These are phyloP conservation scores for Hyphodiscus sp. DNA, from an alignment of 2,329 filamentous ascomycete species.

Conservation along the genomic window DNA sequence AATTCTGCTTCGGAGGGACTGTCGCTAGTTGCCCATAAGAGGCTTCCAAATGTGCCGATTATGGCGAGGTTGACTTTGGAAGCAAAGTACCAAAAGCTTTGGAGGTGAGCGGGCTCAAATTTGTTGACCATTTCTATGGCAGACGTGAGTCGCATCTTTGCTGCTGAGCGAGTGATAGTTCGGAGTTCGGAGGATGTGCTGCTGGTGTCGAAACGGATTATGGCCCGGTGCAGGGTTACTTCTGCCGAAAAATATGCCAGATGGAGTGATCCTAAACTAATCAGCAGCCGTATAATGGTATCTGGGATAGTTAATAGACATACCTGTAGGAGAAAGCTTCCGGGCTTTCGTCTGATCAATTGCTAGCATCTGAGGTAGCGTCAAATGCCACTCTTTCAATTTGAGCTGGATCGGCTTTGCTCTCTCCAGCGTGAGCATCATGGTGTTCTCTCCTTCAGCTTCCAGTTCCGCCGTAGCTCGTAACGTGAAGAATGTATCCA, in stretches of 20 bases:
- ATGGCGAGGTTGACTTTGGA: constrained; percentile 38
- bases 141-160: constrained; percentile 33
- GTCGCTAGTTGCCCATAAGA: constrained; percentile 29
- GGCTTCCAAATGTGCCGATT: constrained; percentile 36
- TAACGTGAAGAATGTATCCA: constrained; percentile 41
- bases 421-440: constrained; percentile 35
- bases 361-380: constrained; percentile 37
- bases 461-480: constrained; percentile 18
- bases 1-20: constrained; percentile 20
- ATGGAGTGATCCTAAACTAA: constrained; percentile 36
- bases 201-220: constrained; percentile 36
- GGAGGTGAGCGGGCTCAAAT: constrained; percentile 38
- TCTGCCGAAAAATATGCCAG: constrained; percentile 46
- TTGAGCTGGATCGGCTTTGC: constrained; percentile 42
- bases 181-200: constrained; percentile 12
- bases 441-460: constrained; percentile 18
- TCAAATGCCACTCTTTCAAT: constrained; percentile 41
- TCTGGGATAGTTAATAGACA: not conserved
- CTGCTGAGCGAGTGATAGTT: constrained; percentile 27
- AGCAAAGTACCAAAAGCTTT: constrained; percentile 40
- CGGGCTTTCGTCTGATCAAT: constrained; percentile 36
- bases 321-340: constrained; percentile 34
- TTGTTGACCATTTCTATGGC: constrained; percentile 37
- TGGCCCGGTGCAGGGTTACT: constrained; percentile 44
- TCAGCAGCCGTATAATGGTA: not conserved